Base-by-base conservation (phyloP, 2,329 filamentous ascomycete species). In the Calonectria pseudoreteaudii region DNA sequence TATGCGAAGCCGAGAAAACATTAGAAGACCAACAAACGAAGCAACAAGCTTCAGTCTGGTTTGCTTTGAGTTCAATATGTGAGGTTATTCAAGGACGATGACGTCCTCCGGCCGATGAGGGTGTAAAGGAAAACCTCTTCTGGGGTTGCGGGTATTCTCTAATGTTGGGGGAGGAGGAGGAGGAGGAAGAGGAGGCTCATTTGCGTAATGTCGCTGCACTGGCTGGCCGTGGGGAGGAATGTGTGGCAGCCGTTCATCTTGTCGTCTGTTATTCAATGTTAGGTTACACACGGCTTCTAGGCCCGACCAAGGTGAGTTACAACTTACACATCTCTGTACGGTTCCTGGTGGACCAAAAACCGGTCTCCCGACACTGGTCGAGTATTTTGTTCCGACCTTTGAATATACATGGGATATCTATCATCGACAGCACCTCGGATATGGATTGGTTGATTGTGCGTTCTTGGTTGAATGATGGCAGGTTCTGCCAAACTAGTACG, bases 1-100 rank as follows among this genome's bases (percentile, higher is more conserved):
- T 73, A 50, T 50, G 23, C 28, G 68, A 66, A 65, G 64, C 30
- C 47, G 67, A 65, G 23, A 68, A 44, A 47, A 64, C 18, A 62
- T 23, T 52, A 26, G 18, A 60, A 49, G 31, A 38, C 26, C 26
- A 62, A 31, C 14, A 20, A 11, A 28, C 26, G 20, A 49, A 28
- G 49, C 18, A 36, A 30, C 11, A 41, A 18, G 41, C 34, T 36
- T 41, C 36, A 38, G 13, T 67, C 30, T 47, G n/a, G 41, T n/a
- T 26, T 67, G 36, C 3, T 28, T 62, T 62, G 56, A 23, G 47
- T 50, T 64, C 14, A 34, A 47, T 52, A 34, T 67, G 70, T 36
- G n/a, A 38, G 38, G 47, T 82, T 68, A 83, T 52, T 83, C 82
- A 49, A 83, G 80, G 49, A 83, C 81, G 74, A 83, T 82, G 49